phyloP scores from a whole-genome alignment of 164 flowering plant species.

The Vitis cinerea region DNA sequence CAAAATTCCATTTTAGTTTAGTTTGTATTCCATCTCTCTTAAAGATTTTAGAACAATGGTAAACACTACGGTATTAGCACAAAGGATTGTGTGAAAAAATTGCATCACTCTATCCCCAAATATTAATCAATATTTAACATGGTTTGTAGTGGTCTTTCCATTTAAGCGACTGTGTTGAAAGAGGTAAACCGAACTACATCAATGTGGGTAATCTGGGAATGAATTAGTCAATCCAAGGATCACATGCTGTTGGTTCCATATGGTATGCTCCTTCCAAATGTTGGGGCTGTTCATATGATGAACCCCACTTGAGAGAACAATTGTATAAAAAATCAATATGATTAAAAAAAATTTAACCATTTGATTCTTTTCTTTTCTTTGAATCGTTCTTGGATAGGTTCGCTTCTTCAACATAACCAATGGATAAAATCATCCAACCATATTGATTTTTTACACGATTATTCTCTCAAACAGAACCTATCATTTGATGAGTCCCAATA shows the following conservation, averaged over 20 bases:
- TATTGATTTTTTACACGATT: background rate
- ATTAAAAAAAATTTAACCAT: background rate
- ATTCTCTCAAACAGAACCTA: background rate
- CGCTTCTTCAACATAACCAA: background rate
- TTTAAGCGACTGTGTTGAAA: no score
- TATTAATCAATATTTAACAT: no score
- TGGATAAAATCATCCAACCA: constrained; percentile 1
- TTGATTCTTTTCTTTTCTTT: background rate
- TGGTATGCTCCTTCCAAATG: background rate
- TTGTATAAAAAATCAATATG: background rate
- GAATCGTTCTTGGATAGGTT: no score
- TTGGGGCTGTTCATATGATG: background rate
- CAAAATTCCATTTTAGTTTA: no score
- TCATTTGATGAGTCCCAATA: background rate
- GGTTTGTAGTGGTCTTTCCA: no score
- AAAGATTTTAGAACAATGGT: no score
- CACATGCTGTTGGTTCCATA: background rate
- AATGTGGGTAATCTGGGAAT: background rate
- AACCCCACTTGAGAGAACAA: background rate
- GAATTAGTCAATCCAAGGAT: background rate
- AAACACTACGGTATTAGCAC: no score
- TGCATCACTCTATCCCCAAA: no score
- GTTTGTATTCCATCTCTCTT: no score
- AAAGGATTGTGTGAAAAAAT: no score
- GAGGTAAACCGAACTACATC: background rate